phyloP scores from a whole-genome alignment of 371 early-diverging fungal species.

The Circinella umbellata region DNA sequence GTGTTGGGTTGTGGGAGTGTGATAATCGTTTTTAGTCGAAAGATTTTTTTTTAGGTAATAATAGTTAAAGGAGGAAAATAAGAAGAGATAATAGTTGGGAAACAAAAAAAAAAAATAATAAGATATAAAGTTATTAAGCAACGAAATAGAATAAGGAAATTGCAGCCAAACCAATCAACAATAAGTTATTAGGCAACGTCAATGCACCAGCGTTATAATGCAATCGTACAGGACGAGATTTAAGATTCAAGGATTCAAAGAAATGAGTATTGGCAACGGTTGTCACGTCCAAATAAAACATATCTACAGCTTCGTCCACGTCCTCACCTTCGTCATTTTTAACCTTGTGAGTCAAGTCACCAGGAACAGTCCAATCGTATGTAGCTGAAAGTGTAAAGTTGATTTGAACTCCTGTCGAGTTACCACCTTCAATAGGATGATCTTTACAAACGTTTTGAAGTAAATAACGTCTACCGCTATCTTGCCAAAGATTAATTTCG shows the following conservation, averaged over 20 bases:
- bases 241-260: not conserved
- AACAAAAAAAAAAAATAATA: not conserved
- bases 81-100: not conserved
- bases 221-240: constrained; percentile 13
- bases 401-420: constrained; percentile 36
- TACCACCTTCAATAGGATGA: constrained; percentile 27
- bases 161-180: constrained; percentile 8
- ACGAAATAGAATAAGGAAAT: not conserved
- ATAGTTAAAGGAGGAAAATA: too few species aligned
- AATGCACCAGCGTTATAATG: constrained; percentile 15
- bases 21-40: too few species aligned
- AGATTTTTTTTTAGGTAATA: too few species aligned
- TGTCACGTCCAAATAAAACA: constrained; percentile 14
- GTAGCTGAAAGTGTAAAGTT: constrained; percentile 29
- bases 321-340: not conserved
- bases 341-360: constrained; percentile 18
- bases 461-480: constrained; percentile 14
- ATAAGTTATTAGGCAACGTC: constrained; percentile 3
- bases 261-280: constrained; percentile 1
- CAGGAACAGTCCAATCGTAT: constrained; percentile 45
- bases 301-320: constrained; percentile 1
- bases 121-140: not conserved
- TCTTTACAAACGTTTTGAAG: constrained; percentile 27
- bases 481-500: constrained; percentile 39
- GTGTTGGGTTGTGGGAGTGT: too few species aligned